Evolutionary conservation across 1,284 basidiomycete genomes (phyloP).

Genomic region (Trichosporon faecale): DNA sequence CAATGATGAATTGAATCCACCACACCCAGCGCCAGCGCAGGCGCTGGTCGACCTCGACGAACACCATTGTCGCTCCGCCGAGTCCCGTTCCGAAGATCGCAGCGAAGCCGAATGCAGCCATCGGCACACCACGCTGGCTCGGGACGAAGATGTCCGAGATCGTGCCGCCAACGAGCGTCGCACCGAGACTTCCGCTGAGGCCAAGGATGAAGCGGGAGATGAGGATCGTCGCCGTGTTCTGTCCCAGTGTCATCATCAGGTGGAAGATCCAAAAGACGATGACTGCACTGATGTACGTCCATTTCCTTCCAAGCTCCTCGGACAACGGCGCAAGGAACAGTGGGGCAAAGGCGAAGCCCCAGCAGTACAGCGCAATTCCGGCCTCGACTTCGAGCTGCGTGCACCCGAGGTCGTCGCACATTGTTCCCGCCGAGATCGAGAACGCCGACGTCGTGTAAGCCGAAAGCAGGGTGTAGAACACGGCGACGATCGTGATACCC

Average conservation of each 20-base stretch:
- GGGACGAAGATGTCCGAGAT: conserved; percentile 63
- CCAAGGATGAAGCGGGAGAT: conserved; percentile 64
- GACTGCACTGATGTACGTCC: conserved; percentile 62
- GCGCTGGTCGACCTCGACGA: conserved; percentile 63
- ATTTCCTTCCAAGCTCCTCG: conserved; percentile 71
- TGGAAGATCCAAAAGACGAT: conserved; percentile 63
- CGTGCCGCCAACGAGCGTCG: conserved; percentile 74
- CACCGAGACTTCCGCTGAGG: conserved; percentile 61
- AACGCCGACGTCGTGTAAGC: conserved; percentile 61
- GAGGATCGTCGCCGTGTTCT: conserved; percentile 68
- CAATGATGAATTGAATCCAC: conserved; percentile 64
- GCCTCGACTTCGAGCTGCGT: conserved; percentile 61
- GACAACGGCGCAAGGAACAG: conserved; percentile 69
- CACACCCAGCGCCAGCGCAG: conserved; percentile 77
- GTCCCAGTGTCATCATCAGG: conserved; percentile 38
- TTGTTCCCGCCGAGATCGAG: conserved; percentile 60
- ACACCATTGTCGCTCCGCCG: conserved; percentile 65
- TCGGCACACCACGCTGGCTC: conserved; percentile 58
- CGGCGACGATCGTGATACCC: conserved; percentile 61
- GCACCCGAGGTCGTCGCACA: conserved; percentile 64
- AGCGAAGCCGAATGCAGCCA: conserved; percentile 64
- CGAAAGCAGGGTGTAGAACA: conserved; percentile 58
- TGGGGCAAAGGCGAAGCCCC: conserved; percentile 55
- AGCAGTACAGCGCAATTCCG: conserved; percentile 61
- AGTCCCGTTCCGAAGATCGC: conserved; percentile 63